A percentile compares a stretch with the other conserved stretches of the same genome.
phyloP scores from a whole-genome alignment of 306 rosid species.

The Castanea crenata region DNA sequence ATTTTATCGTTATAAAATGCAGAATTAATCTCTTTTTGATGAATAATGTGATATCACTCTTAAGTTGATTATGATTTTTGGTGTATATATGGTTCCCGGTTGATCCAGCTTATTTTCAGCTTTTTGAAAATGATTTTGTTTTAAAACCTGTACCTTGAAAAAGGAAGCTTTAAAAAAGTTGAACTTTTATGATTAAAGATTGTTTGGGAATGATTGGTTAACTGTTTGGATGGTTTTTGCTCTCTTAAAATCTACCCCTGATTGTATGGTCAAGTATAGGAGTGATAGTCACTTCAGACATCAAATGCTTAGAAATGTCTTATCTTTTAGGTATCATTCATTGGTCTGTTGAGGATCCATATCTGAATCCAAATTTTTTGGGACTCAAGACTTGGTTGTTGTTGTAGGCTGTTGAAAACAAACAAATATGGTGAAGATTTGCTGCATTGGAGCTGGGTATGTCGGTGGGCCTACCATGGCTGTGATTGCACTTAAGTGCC shows the following conservation, averaged over 20 bases:
- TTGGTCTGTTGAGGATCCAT: background rate
- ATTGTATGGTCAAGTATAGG: background rate
- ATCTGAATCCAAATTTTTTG: no score
- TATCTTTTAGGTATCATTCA: background rate
- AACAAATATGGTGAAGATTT: slow-evolving; percentile 84
- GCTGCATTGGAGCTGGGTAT: slow-evolving; percentile 95
- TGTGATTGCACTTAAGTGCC: slow-evolving; percentile 73
- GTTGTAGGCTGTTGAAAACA: slow-evolving; percentile 29
- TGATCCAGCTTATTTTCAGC: no score
- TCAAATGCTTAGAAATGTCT: background rate
- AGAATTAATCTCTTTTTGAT: background rate
- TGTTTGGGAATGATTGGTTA: background rate
- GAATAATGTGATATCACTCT: background rate
- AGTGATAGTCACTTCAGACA: background rate
- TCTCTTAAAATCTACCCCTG: background rate
- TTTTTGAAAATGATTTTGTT: no score
- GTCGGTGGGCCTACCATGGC: slow-evolving; percentile 99
- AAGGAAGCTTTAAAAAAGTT: no score
- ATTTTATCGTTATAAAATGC: background rate
- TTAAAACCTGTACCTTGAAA: no score
- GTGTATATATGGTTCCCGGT: background rate
- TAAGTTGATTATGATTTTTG: background rate
- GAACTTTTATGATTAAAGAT: background rate
- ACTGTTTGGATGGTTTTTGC: background rate
- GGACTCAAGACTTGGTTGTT: background rate